Base-by-base conservation (phyloP, 2,329 filamentous ascomycete species). In the Scopulariopsis brevicaulis region DNA sequence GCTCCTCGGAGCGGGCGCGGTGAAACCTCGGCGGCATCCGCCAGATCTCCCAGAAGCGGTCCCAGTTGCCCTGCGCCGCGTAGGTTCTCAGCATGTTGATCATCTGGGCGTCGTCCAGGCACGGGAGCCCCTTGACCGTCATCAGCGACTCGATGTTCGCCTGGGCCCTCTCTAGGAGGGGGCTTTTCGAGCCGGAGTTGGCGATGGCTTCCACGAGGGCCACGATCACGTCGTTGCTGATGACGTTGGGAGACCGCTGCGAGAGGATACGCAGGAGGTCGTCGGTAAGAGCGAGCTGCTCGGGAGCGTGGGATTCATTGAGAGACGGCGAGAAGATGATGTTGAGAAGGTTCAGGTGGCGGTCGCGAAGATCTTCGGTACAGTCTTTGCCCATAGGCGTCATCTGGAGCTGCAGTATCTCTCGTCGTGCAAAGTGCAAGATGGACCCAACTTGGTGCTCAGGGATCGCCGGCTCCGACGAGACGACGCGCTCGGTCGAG, bases 41-140 rank as follows among this genome's bases (percentile, higher is more conserved):
- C 75, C 85, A 89, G 11, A 76, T 65, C 22, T 81, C 74, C 83
- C 82, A 87, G 64, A 88, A 82, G 6, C 73, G 71, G 18, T 75
- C 67, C 76, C 82, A 85, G 62, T 83, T 71, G 20, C 66, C 64
- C 59, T 74, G 73, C 22, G 63, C 62, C 5, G 79, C 74, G 61
- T 82, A 78, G 1, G 73, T 70, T 3, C 67, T 63, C 70, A 82
- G 70, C 40, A 83, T 68, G 20, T 68, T 69, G 51, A 71, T 65
- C 11, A 74, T 66, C 54, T 73, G 67, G 3, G 61, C 58, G 28
- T 74, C 70, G 24, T 65, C 62, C 55, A 74, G 73, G n/a, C 73
- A 72, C 2, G 71, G 66, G 32, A 70, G 64, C 15, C 68, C 63
- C 4, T 67, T 67, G 54, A 74, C 69, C 0, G 68, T 60, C n/a